Conservation (phyloP, 2,329 filamentous ascomycete species). For the Cladosporium sphaerospermum region DNA sequence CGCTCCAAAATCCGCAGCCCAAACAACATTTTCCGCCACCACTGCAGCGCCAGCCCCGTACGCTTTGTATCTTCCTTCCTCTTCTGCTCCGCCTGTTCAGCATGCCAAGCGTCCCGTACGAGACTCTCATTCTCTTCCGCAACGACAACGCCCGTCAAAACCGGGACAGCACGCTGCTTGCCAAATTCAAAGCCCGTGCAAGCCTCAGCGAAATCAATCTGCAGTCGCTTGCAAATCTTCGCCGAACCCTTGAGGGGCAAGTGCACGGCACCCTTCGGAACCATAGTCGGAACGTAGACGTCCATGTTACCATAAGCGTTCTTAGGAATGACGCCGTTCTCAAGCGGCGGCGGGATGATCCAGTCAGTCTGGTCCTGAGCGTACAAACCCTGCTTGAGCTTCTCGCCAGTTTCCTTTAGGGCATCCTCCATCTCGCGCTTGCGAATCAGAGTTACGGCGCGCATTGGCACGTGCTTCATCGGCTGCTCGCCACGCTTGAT, state of each 20-base stretch:
- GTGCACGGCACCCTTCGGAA: slow-evolving; percentile 76
- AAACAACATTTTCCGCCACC: slow-evolving; percentile 84
- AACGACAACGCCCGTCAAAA: slow-evolving; percentile 84
- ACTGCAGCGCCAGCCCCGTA: slow-evolving; percentile 62
- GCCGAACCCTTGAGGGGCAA: slow-evolving; percentile 71
- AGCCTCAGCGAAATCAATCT: slow-evolving; percentile 86
- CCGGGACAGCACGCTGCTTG: slow-evolving; percentile 84
- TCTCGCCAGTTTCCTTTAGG: slow-evolving; percentile 71
- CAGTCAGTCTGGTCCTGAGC: slow-evolving; percentile 82
- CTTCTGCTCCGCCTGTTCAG: slow-evolving; percentile 65
- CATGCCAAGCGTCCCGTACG: slow-evolving; percentile 69
- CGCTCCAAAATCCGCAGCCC: slow-evolving; percentile 76
- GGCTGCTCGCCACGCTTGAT: slow-evolving; percentile 65
- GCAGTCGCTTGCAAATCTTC: slow-evolving; percentile 74
- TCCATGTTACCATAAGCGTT: slow-evolving; percentile 97
- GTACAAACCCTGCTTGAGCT: slow-evolving; percentile 81
- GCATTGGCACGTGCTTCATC: slow-evolving; percentile 80
- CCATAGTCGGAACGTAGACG: slow-evolving; percentile 89
- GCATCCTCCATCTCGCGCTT: slow-evolving; percentile 85
- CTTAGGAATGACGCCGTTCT: slow-evolving; percentile 81
- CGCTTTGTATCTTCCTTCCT: slow-evolving; percentile 81
- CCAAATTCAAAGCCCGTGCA: slow-evolving; percentile 97
- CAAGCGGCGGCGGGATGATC: slow-evolving; percentile 81
- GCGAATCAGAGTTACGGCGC: slow-evolving; percentile 81
- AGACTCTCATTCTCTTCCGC: slow-evolving; percentile 70